phyloP scores from a whole-genome alignment of 495 filamentous ascomycete genomes.

The Aspergillus bertholletiae region DNA sequence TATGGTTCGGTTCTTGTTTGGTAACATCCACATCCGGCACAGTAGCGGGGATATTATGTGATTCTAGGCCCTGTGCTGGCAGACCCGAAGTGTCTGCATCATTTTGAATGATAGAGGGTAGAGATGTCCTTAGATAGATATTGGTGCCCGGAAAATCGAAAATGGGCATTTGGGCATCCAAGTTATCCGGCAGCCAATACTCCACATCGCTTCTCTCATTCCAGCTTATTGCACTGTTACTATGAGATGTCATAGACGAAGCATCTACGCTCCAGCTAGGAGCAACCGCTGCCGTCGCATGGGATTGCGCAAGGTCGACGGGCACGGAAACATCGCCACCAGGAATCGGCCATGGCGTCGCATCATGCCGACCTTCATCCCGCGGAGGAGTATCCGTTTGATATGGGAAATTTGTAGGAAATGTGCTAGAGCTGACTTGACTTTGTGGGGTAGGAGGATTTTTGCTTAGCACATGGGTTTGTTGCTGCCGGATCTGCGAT shows the following conservation, averaged over 20 bases:
- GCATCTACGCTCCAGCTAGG: constrained; percentile 23
- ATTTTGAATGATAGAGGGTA: constrained; percentile 39
- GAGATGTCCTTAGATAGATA: constrained; percentile 35
- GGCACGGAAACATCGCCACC: constrained; percentile 20
- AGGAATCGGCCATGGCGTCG: constrained; percentile 19
- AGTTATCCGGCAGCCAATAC: constrained; percentile 41
- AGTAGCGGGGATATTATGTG: constrained; percentile 10
- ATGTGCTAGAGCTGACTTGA: constrained; percentile 9
- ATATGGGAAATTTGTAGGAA: constrained; percentile 9
- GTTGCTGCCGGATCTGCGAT: constrained; percentile 40
- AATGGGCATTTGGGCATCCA: constrained; percentile 30
- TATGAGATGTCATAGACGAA: constrained; percentile 21
- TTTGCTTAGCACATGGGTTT: constrained; percentile 22
- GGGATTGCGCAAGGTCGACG: constrained; percentile 22
- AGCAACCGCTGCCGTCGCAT: constrained; percentile 13
- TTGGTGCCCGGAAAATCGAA: constrained; percentile 39
- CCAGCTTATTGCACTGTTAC: constrained; percentile 26
- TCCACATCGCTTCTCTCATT: constrained; percentile 31
- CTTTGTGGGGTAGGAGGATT: constrained; percentile 6
- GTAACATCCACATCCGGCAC: constrained; percentile 18
- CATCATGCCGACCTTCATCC: constrained; percentile 17
- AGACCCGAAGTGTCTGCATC: constrained; percentile 17
- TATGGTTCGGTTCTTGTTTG: constrained; percentile 17
- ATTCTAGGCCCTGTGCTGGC: constrained; percentile 19
- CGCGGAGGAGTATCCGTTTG: constrained; percentile 3